Conservation (phyloP, 306 rosid genomes). For the Sophora flavescens region DNA sequence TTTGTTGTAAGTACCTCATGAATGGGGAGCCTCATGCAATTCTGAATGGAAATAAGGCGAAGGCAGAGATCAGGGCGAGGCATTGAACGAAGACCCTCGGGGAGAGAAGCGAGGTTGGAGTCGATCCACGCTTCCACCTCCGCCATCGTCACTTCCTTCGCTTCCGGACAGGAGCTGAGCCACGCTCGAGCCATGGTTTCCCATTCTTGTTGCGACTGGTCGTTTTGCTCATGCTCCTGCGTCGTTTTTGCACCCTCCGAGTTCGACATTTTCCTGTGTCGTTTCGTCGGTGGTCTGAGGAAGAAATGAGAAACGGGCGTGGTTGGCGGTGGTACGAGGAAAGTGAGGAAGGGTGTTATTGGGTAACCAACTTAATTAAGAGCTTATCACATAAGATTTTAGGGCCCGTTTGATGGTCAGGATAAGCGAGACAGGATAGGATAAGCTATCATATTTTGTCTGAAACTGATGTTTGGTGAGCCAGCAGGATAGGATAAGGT, state of each 20-base stretch:
- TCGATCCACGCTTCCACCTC: slow-evolving; percentile 99
- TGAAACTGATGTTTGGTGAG: too few species aligned
- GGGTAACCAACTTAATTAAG: too few species aligned
- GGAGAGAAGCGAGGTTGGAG: slow-evolving; percentile 71
- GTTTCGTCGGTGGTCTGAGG: neutral
- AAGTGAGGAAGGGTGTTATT: too few species aligned
- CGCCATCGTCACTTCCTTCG: slow-evolving; percentile 76
- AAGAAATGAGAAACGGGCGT: too few species aligned
- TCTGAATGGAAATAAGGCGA: slow-evolving; percentile 83
- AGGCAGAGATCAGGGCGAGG: slow-evolving; percentile 86
- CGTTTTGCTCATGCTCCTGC: slow-evolving; percentile 37
- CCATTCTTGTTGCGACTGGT: slow-evolving; percentile 72
- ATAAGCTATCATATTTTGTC: too few species aligned
- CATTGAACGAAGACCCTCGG: slow-evolving; percentile 82
- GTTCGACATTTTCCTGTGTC: slow-evolving; percentile 57
- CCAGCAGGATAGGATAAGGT: too few species aligned
- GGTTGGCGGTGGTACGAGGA: too few species aligned
- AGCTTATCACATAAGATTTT: too few species aligned
- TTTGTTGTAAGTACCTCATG: slow-evolving; percentile 42
- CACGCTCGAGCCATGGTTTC: slow-evolving; percentile 97
- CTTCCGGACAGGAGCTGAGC: slow-evolving; percentile 81
- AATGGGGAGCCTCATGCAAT: slow-evolving; percentile 72
- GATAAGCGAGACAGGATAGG: too few species aligned
- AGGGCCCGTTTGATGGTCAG: too few species aligned
- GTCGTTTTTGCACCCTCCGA: slow-evolving; percentile 42